phyloP scores from a whole-genome alignment of 768 basidiomycete genomes.

The Rhodotorula graminis region DNA sequence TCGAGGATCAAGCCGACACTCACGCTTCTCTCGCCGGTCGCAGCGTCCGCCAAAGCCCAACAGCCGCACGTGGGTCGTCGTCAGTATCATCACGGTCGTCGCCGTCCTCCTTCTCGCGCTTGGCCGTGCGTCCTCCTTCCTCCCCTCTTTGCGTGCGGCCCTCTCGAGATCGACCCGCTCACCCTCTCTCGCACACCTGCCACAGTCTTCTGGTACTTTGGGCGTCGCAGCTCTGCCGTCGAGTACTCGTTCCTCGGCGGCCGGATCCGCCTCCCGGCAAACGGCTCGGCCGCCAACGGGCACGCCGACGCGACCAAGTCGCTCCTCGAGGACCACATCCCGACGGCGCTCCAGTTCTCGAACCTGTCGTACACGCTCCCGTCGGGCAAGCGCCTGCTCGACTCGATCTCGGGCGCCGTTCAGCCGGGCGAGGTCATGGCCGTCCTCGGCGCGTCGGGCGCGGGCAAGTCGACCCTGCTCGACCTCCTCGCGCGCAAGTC shows the following conservation, averaged over 20 bases:
- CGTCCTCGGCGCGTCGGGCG: constrained; percentile 94
- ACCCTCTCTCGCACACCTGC: neutral
- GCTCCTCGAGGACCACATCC: constrained; percentile 89
- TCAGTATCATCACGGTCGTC: constrained; percentile 75
- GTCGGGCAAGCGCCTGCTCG: constrained; percentile 65
- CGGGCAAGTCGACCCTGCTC: constrained; percentile 91
- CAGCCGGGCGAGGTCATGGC: constrained; percentile 87
- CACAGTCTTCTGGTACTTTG: constrained; percentile 82
- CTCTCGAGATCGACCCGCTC: too few species aligned
- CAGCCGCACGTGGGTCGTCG: constrained; percentile 71
- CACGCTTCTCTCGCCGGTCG: neutral
- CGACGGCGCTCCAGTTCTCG: constrained; percentile 86
- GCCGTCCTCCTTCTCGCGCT: constrained; percentile 61
- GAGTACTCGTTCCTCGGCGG: constrained; percentile 57
- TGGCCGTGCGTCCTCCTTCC: constrained; percentile 52
- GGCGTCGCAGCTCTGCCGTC: constrained; percentile 60
- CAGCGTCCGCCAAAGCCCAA: constrained; percentile 77
- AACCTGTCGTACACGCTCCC: constrained; percentile 70
- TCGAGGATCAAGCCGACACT: too few species aligned
- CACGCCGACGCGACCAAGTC: constrained; percentile 71
- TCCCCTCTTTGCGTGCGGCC: too few species aligned
- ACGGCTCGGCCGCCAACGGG: constrained; percentile 14
- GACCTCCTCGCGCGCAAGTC: constrained; percentile 89
- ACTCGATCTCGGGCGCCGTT: constrained; percentile 72
- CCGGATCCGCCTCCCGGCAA: constrained; percentile 55